Evolutionary conservation across 108 stramenopile genomes (phyloP), one percentile per base, ranked within the genome.

Genomic region (Nannochloropsis salina): DNA sequence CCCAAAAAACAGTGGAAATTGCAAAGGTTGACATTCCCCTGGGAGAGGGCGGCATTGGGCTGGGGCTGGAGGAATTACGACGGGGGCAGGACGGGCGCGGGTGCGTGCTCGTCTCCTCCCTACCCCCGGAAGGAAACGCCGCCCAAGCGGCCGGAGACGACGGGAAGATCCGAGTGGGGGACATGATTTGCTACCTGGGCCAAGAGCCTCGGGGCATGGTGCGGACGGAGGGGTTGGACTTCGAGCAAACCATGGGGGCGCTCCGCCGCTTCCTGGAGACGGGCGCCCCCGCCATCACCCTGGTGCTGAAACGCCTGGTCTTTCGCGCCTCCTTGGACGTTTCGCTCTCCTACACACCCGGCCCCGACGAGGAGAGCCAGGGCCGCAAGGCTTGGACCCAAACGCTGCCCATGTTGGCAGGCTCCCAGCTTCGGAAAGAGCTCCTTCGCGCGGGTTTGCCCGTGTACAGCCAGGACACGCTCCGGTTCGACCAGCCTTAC

Each of bases 401-500:
- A 41, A 18, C 21, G 42, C 42, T 83, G 44, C 21, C 41, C 42
- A 83, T 83, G 83, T 43, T 83, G 3, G 41, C 42, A 43, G 89
- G 89, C 43, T 86, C 85, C 83, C 86, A 89, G 43, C 81, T 89
- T 12, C 11, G 89, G 83, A 83, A 85, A 12, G 89, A 89, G 83
- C 86, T 89, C 85, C 83, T 89, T 8, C 82, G 89, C n/a, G 40
- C 51, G 6, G 89, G 83, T 74, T 51, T 89, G 1, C 89, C 89
- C 8, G 85, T 89, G 80, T 89, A 89, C 45, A 85, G 86, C 79
- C 81, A 82, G 18, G 45, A 80, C 42, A 89, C 89, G 40, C 31
- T 45, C 83, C 82, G 89, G 43, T 89, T 83, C 43, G 89, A 89
- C 45, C 89, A 89, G 85, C 89, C 89, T 42, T 89, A 89, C 83